phyloP scores from a whole-genome alignment of 306 rosid species.

The Gleditsia sinensis region DNA sequence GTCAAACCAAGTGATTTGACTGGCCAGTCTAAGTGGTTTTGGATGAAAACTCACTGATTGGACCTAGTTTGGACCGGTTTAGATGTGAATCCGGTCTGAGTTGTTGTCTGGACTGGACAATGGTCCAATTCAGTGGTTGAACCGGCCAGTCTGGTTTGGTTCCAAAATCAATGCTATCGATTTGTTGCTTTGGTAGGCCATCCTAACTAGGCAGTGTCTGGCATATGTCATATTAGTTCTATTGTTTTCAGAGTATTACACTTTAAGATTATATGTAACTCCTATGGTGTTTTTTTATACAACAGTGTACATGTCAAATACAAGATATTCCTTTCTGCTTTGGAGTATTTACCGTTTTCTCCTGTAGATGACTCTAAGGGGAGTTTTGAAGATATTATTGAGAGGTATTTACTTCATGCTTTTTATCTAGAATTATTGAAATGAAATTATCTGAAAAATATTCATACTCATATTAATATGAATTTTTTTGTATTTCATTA shows the following conservation, averaged over 20 bases:
- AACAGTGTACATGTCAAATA: constrained; percentile 82
- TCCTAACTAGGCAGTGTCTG: neutral
- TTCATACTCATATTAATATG: constrained; percentile 26
- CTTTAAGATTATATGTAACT: neutral
- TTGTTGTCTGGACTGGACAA: too few relatives aligned
- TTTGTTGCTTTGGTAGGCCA: neutral
- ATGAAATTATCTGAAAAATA: constrained; percentile 3
- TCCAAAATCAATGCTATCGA: too few relatives aligned
- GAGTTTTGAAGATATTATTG: constrained; percentile 92
- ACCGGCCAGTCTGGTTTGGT: too few relatives aligned
- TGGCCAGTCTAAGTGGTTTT: too few relatives aligned
- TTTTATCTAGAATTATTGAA: constrained; percentile 15
- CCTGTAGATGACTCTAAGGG: constrained; percentile 70
- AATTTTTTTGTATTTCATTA: constrained; percentile 14
- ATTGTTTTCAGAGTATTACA: neutral
- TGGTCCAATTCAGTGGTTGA: too few relatives aligned
- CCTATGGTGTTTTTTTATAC: constrained; percentile 39
- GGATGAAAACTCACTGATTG: too few relatives aligned
- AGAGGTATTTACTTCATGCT: constrained; percentile 56
- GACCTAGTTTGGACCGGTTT: too few relatives aligned
- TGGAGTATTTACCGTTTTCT: constrained; percentile 92
- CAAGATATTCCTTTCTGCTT: constrained; percentile 91
- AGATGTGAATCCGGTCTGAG: too few relatives aligned
- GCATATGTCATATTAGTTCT: neutral
- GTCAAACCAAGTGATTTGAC: too few relatives aligned